Evolutionary conservation across 129 eudicot genomes (phyloP), one percentile per base, ranked within the genome.

Genomic region (Kitagawia praeruptora): DNA sequence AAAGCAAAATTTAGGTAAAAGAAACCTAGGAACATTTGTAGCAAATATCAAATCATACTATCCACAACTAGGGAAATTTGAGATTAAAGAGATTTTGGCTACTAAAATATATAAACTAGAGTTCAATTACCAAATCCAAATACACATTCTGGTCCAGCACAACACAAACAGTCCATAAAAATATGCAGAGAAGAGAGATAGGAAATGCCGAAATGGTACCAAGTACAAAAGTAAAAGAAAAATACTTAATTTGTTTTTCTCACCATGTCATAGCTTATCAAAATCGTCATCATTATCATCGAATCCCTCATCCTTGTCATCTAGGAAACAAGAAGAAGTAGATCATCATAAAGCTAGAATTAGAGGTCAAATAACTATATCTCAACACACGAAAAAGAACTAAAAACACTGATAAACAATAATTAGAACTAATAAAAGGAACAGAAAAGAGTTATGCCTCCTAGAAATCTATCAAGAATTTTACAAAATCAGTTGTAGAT

Each of bases 251-350:
- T 27, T n/a, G 16, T 14, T 46, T 46, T 45, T 46, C 49, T 85
- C 84, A 92, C 97, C 49, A 21, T 82, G 79, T 85, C 86, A 87
- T 79, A 92, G 85, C 81, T 92, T 92, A 91, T 92, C 97, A 85
- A 95, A 92, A 87, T 95, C 98, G 85, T 95, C 98, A 80, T 95
- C 98, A 87, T 95, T 97, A 80, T 92, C 98, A 74, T 92, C 97
- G 81, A 87, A 87, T 75, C 82, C 96, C 71, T 89, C 91, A 61
- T 79, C 87, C 28, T 90, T 87, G 71, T 88, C 98, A 79, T 94
- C 98, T 94, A 87, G 80, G 72, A 84, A 78, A 46, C 15, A 46
- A 82, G 66, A 78, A 61, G 48, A 64, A 70, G 80, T 31, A 75
- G 76, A 48, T 25, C 45, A 75, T 78, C 75, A 76, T 51, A 38